Evolutionary conservation across 176 grass and related monocot species (phyloP).

Genomic region (Zea luxurians): DNA sequence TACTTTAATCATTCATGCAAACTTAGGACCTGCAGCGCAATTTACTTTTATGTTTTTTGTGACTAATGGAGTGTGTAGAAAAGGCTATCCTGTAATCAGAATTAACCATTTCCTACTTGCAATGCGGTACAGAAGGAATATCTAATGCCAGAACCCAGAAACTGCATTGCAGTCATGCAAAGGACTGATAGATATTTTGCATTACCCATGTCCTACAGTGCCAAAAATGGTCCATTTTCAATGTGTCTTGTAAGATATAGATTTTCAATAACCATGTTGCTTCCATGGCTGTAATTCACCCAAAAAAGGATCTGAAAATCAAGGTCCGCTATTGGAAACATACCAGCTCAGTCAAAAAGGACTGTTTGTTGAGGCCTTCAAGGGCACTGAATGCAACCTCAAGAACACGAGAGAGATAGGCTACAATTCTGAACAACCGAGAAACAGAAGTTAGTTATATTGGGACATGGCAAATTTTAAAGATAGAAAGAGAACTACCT

Average conservation of each 20-base stretch:
- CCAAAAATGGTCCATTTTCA: background rate
- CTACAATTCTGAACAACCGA: slow-evolving; percentile 83
- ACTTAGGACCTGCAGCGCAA: background rate
- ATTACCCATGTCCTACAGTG: background rate
- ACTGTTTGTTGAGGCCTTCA: slow-evolving; percentile 98
- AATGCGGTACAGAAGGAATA: background rate
- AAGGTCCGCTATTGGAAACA: slow-evolving; percentile 34
- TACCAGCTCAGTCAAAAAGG: slow-evolving; percentile 99
- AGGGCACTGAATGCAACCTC: slow-evolving; percentile 95
- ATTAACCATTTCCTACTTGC: slow-evolving; percentile 9
- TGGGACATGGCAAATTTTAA: slow-evolving; percentile 29
- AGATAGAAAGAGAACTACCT: slow-evolving; percentile 57
- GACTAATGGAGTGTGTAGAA: background rate
- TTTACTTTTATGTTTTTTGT: slow-evolving; percentile 2
- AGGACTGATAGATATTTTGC: slow-evolving; percentile 21
- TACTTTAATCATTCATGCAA: background rate
- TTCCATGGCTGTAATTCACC: slow-evolving; percentile 13
- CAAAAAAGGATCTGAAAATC: background rate
- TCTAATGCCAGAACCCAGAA: background rate
- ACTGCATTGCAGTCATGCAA: background rate
- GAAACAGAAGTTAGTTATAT: slow-evolving; percentile 38
- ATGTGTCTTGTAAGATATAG: background rate
- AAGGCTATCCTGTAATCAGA: background rate
- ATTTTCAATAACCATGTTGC: slow-evolving; percentile 23
- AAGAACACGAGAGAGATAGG: slow-evolving; percentile 95